These are phyloP conservation scores for Helenozyma rhizophorensis DNA, from an alignment of 805 yeast species.

Conservation along the genomic window DNA sequence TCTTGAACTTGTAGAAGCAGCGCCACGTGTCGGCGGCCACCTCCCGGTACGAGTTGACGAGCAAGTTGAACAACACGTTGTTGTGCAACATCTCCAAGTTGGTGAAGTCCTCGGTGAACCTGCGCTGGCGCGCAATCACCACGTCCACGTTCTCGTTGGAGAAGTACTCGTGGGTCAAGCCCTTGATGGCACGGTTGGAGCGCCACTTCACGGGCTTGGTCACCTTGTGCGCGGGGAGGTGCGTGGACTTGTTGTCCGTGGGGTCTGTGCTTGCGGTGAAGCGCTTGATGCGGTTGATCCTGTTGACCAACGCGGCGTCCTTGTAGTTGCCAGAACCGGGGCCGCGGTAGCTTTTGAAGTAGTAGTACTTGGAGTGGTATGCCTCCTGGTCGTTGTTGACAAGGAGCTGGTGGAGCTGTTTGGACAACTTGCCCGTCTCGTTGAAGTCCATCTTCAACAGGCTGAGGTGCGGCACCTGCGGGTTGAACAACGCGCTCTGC, in stretches of 20 bases:
- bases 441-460: constrained; percentile 16
- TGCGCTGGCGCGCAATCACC: constrained; percentile 25
- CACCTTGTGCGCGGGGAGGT: constrained; percentile 17
- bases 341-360: constrained; percentile 38
- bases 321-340: constrained; percentile 45
- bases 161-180: constrained; percentile 33
- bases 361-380: constrained; percentile 34
- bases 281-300: constrained; percentile 31
- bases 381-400: constrained; percentile 34
- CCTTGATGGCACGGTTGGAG: constrained; percentile 28
- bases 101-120: constrained; percentile 30
- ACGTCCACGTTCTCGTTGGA: constrained; percentile 27
- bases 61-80: constrained; percentile 35
- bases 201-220: constrained; percentile 12
- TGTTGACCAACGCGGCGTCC: constrained; percentile 38
- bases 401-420: constrained; percentile 32
- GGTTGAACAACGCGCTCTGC: constrained; percentile 15
- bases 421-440: constrained; percentile 26
- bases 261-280: constrained; percentile 11
- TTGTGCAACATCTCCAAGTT: constrained; percentile 44
- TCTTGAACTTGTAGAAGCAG: constrained; percentile 35
- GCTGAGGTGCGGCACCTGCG: constrained; percentile 7
- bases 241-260: constrained; percentile 19
- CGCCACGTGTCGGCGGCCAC: constrained; percentile 38
- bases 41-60: constrained; percentile 36